phyloP scores from a whole-genome alignment of 192 early-diverging fungal species.

The Radiomyces spectabilis region DNA sequence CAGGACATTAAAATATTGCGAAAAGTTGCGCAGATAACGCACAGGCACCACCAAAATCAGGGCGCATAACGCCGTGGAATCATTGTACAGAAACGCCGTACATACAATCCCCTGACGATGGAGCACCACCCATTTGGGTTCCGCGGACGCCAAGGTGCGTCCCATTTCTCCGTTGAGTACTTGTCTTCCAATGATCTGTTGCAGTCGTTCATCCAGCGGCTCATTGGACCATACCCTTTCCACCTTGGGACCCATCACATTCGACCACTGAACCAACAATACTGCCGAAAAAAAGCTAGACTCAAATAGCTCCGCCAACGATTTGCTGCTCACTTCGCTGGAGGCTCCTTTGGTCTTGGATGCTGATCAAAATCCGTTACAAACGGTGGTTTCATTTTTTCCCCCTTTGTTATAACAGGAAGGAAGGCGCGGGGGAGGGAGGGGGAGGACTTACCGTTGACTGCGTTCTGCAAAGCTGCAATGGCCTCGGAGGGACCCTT shows the following conservation, averaged over 20 bases:
- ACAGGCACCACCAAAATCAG: slow-evolving; percentile 41
- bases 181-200: slow-evolving; percentile 34
- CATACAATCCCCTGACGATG: slow-evolving; percentile 24
- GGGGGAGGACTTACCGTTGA: slow-evolving; percentile 13
- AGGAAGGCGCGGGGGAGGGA: too few species aligned
- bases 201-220: not conserved
- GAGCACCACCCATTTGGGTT: slow-evolving; percentile 42
- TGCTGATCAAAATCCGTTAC: not conserved
- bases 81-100: slow-evolving; percentile 25
- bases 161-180: slow-evolving; percentile 47
- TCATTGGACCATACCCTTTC: slow-evolving; percentile 35
- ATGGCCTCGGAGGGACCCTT: slow-evolving; percentile 27
- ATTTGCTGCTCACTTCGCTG: not conserved
- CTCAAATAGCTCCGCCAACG: slow-evolving; percentile 25
- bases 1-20: slow-evolving; percentile 38
- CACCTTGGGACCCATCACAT: slow-evolving; percentile 43
- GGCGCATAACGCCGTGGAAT: slow-evolving; percentile 30
- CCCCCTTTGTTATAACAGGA: not conserved
- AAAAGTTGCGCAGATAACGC: slow-evolving; percentile 40
- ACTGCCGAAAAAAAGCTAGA: slow-evolving; percentile 45
- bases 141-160: slow-evolving; percentile 22
- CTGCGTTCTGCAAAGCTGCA: slow-evolving; percentile 23
- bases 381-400: not conserved
- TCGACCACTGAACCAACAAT: slow-evolving; percentile 46
- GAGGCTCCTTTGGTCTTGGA: not conserved